A percentile compares a stretch with the other conserved stretches of the same genome.
Evolutionary conservation across 345 rosid genomes (phyloP).

Genomic region (Pistacia integerrima): DNA sequence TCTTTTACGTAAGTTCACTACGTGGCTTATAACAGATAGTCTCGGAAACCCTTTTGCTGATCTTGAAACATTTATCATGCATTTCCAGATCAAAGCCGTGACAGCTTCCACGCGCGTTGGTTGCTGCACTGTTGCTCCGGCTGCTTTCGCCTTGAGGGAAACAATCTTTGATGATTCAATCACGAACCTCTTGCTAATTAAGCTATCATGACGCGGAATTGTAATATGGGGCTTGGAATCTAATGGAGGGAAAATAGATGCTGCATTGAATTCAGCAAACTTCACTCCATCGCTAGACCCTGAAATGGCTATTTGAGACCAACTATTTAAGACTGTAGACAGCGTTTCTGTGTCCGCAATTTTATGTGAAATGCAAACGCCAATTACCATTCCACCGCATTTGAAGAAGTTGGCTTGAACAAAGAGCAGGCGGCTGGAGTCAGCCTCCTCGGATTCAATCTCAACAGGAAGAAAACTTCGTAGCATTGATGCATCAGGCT

Average conservation of each 20-base stretch:
- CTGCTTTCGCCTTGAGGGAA: conserved; percentile 13
- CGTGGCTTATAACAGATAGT: neutral
- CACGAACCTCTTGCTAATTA: conserved; percentile 15
- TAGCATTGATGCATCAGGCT: conserved; percentile 12
- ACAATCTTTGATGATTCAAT: conserved; percentile 21
- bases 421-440: neutral
- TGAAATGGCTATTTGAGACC: conserved; percentile 16
- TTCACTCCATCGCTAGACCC: neutral
- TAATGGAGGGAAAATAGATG: neutral
- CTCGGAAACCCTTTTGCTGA: neutral
- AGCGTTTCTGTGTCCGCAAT: conserved; percentile 23
- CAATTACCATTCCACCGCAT: conserved; percentile 30
- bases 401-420: conserved; percentile 32
- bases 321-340: conserved; percentile 15
- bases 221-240: neutral
- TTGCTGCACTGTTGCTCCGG: neutral
- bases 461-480: conserved; percentile 22
- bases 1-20: neutral
- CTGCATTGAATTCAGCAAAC: neutral
- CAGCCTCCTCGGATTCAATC: conserved; percentile 7
- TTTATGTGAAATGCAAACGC: conserved; percentile 25
- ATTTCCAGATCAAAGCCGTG: conserved; percentile 23
- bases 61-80: conserved; percentile 12
- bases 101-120: conserved; percentile 31
- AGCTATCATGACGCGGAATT: neutral